Conservation (phyloP, 805 yeast species). For the Kazachstania kunashirensis region DNA sequence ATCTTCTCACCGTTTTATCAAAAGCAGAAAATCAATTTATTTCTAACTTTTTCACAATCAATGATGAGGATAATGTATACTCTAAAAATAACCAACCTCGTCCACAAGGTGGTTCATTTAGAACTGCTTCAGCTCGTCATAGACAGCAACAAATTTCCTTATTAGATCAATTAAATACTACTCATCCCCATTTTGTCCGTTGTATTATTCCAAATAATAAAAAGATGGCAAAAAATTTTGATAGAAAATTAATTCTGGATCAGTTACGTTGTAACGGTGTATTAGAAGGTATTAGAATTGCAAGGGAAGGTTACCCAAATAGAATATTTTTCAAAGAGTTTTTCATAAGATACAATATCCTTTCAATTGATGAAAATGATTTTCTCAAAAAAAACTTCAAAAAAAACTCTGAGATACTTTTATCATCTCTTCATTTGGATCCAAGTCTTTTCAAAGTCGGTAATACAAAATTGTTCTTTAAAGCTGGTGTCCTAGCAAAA, state of each 20-base stretch:
- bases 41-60: constrained; percentile 40
- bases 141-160: constrained; percentile 70
- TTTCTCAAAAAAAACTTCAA: constrained; percentile 37
- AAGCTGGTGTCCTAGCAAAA: constrained; percentile 91
- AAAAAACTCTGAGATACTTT: constrained; percentile 57
- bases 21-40: constrained; percentile 51
- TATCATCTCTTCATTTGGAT: constrained; percentile 55
- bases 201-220: constrained; percentile 85
- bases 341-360: constrained; percentile 60
- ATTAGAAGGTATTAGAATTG: constrained; percentile 92
- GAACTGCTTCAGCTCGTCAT: constrained; percentile 79
- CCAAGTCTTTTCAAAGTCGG: constrained; percentile 84
- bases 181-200: constrained; percentile 94
- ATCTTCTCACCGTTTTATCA: constrained; percentile 51
- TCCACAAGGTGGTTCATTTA: constrained; percentile 11
- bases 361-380: constrained; percentile 40
- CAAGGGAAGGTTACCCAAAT: constrained; percentile 95
- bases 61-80: constrained; percentile 2
- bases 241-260: constrained; percentile 67
- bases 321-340: constrained; percentile 78
- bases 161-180: constrained; percentile 61
- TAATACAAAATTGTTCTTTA: constrained; percentile 84
- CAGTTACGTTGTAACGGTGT: constrained; percentile 97
- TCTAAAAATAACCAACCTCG: background rate
- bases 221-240: constrained; percentile 62